Evolutionary conservation across 2,329 filamentous ascomycete genomes (phyloP).

Genomic region (Colletotrichum camelliae): DNA sequence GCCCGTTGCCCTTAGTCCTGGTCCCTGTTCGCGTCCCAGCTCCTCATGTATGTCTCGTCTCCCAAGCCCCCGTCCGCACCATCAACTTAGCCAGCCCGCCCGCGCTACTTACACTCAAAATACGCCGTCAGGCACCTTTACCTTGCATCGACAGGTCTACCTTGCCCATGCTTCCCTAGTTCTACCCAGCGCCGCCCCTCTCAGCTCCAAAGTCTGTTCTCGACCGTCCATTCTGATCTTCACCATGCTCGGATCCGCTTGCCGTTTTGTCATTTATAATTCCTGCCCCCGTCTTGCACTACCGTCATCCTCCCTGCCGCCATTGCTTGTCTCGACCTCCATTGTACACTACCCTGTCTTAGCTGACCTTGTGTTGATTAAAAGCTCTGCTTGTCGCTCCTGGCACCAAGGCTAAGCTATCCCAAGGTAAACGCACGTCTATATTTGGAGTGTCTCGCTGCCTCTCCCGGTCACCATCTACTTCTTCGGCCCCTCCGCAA

Average conservation of each 20-base stretch:
- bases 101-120: not conserved
- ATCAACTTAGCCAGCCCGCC: not conserved
- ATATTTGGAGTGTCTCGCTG: not conserved
- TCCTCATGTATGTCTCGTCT: not conserved
- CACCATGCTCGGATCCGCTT: slow-evolving; percentile 11
- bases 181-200: not conserved
- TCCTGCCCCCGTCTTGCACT: not conserved
- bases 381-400: not conserved
- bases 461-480: not conserved
- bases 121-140: not conserved
- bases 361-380: not conserved
- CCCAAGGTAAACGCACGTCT: not conserved
- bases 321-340: not conserved
- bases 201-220: slow-evolving; percentile 18
- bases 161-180: not conserved
- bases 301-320: not conserved
- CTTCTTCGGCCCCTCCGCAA: not conserved
- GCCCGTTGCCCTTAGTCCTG: not conserved
- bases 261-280: slow-evolving; percentile 14
- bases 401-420: not conserved
- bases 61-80: not conserved
- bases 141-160: not conserved
- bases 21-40: not conserved
- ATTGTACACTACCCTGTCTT: not conserved
- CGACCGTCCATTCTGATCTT: slow-evolving; percentile 3